Evolutionary conservation across 495 filamentous ascomycete species (phyloP).

Genomic region (Chaetomium fimeti): DNA sequence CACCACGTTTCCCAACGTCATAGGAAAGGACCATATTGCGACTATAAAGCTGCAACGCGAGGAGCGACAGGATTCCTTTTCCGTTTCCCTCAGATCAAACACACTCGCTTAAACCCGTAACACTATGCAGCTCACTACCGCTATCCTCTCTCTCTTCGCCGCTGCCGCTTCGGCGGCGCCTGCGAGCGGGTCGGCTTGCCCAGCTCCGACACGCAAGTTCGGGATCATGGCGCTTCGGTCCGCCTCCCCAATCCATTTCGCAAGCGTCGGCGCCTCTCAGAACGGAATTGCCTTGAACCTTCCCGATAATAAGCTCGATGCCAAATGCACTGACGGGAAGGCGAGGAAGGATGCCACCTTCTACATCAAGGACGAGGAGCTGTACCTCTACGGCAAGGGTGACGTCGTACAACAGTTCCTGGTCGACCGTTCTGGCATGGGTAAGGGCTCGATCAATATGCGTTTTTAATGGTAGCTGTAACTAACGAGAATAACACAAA

Average conservation of each 20-base stretch:
- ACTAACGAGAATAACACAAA: too few relatives aligned
- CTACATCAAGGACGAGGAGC: constrained; percentile 46
- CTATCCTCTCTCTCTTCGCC: constrained; percentile 45
- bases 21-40: background rate
- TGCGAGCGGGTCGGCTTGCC: constrained; percentile 15
- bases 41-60: background rate
- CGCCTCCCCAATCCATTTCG: constrained; percentile 46
- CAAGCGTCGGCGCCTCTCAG: constrained; percentile 42
- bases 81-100: background rate
- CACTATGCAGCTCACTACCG: constrained; percentile 25
- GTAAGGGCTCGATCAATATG: background rate
- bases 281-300: constrained; percentile 48
- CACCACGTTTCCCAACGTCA: background rate
- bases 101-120: background rate
- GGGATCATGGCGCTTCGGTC: constrained; percentile 50
- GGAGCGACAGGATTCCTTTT: background rate
- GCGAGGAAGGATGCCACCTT: constrained; percentile 47
- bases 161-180: constrained; percentile 35
- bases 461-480: too few relatives aligned
- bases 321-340: constrained; percentile 44
- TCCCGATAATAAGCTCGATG: constrained; percentile 36
- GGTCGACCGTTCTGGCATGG: constrained; percentile 57
- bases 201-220: constrained; percentile 34
- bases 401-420: constrained; percentile 48
- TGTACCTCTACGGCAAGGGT: constrained; percentile 47